Conservation (phyloP, 2,329 filamentous ascomycete species). For the Trichophaea hybrida region DNA sequence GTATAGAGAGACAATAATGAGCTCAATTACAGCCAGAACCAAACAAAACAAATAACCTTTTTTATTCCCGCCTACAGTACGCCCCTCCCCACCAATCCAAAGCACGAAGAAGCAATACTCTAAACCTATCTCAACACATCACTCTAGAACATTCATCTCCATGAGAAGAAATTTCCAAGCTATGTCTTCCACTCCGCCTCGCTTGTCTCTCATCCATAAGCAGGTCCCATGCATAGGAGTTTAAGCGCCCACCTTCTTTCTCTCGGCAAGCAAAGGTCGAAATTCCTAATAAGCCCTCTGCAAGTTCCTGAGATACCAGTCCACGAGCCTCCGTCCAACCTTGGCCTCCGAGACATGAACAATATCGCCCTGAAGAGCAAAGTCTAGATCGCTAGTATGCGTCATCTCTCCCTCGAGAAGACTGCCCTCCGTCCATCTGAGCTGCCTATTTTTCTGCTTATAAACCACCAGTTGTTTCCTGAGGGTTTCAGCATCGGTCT, state of each 20-base stretch:
- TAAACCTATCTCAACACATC: too few relatives aligned
- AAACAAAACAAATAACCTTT: background rate
- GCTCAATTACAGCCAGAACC: background rate
- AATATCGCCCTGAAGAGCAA: constrained; percentile 88
- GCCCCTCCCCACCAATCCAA: background rate
- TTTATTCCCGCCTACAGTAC: background rate
- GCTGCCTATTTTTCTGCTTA: constrained; percentile 96
- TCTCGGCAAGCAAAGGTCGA: background rate
- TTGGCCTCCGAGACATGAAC: constrained; percentile 99
- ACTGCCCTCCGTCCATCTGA: constrained; percentile 81
- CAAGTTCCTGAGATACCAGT: constrained; percentile 97
- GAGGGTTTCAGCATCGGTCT: constrained; percentile 91
- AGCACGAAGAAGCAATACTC: background rate
- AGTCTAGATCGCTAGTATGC: constrained; percentile 90
- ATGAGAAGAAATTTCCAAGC: too few relatives aligned
- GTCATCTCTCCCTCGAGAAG: constrained; percentile 84
- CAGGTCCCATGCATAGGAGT: background rate
- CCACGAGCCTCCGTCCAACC: constrained; percentile 89
- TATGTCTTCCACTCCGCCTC: too few relatives aligned
- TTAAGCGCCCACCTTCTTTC: background rate
- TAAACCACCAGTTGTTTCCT: constrained; percentile 88
- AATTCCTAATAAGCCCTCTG: constrained; percentile 68
- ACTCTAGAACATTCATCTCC: too few relatives aligned
- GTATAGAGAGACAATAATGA: background rate
- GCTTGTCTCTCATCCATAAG: too few relatives aligned